Percentiles rank a stretch among this genome's conserved stretches.
phyloP scores from a whole-genome alignment of 495 filamentous ascomycete species.

The Penicillium dipodomyicola region DNA sequence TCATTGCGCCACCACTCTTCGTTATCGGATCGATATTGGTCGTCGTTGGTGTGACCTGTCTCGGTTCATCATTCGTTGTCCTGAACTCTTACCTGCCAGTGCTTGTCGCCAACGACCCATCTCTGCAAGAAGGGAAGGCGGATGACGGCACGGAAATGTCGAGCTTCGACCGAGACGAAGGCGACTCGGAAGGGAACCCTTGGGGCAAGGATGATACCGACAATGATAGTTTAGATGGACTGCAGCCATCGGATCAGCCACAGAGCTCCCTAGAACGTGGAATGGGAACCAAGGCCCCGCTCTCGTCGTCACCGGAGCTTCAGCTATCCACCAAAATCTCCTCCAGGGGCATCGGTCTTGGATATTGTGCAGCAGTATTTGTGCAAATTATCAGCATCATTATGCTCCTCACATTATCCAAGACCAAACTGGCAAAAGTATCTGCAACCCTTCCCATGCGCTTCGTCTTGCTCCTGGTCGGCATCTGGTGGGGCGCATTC shows the following conservation, averaged over 20 bases:
- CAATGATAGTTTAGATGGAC: slow-evolving; percentile 22
- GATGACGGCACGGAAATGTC: slow-evolving; percentile 27
- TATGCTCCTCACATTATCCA: slow-evolving; percentile 61
- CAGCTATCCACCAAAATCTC: slow-evolving; percentile 76
- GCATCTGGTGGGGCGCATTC: slow-evolving; percentile 86
- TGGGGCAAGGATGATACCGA: slow-evolving; percentile 31
- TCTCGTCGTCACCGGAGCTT: slow-evolving; percentile 59
- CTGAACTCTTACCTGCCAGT: slow-evolving; percentile 53
- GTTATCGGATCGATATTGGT: slow-evolving; percentile 74
- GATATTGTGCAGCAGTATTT: slow-evolving; percentile 73
- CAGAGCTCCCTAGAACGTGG: slow-evolving; percentile 12
- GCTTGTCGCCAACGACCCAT: slow-evolving; percentile 46
- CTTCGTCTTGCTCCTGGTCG: slow-evolving; percentile 74
- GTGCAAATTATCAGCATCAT: slow-evolving; percentile 74
- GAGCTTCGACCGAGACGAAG: slow-evolving; percentile 18
- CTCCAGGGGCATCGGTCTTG: slow-evolving; percentile 74
- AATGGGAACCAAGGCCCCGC: slow-evolving; percentile 4
- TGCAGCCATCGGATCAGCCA: slow-evolving; percentile 27
- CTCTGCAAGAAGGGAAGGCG: slow-evolving; percentile 33
- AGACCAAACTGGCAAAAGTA: slow-evolving; percentile 49
- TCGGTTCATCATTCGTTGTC: slow-evolving; percentile 52
- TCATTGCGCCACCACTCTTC: slow-evolving; percentile 66
- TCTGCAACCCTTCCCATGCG: slow-evolving; percentile 54
- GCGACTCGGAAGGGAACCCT: slow-evolving; percentile 32
- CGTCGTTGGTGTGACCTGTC: slow-evolving; percentile 75